Evolutionary conservation across 805 yeast genomes (phyloP).

Genomic region (Barnettozyma wickerhamii): DNA sequence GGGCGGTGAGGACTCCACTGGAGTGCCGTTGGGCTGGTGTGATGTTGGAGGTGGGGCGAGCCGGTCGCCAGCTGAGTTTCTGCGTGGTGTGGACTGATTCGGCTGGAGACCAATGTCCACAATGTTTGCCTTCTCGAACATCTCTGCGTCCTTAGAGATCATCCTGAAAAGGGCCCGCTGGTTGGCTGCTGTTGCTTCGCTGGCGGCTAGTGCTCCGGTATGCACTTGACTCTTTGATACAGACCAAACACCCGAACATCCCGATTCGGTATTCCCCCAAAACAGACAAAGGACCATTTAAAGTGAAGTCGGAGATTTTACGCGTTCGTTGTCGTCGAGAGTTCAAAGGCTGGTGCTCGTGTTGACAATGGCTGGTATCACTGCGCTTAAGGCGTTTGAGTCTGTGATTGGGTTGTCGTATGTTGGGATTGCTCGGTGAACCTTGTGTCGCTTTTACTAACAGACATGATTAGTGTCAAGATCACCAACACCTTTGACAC

Average conservation of each 20-base stretch:
- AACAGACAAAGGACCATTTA: too few relatives aligned
- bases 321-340: too few relatives aligned
- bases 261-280: too few relatives aligned
- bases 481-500: constrained; percentile 57
- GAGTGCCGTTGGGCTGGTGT: not conserved
- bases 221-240: too few relatives aligned
- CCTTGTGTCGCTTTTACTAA: too few relatives aligned
- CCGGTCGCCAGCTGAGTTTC: constrained; percentile 1
- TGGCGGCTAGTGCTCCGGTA: not conserved
- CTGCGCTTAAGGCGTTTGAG: constrained; percentile 9
- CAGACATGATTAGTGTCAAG: constrained; percentile 40
- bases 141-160: constrained; percentile 27
- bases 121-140: constrained; percentile 29
- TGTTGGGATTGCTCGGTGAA: too few relatives aligned
- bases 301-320: too few relatives aligned
- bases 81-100: constrained; percentile 12
- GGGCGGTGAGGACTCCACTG: not conserved
- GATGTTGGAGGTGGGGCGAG: not conserved
- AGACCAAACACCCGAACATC: not conserved
- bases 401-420: constrained; percentile 13
- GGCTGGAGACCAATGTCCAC: constrained; percentile 30
- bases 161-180: constrained; percentile 4
- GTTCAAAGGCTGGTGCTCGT: not conserved
- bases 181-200: not conserved
- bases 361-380: constrained; percentile 4